A percentile compares a stretch with the other conserved stretches of the same genome.
Conservation (phyloP, 2,329 filamentous ascomycete genomes). For the Magnaporthiopsis incrustans region DNA sequence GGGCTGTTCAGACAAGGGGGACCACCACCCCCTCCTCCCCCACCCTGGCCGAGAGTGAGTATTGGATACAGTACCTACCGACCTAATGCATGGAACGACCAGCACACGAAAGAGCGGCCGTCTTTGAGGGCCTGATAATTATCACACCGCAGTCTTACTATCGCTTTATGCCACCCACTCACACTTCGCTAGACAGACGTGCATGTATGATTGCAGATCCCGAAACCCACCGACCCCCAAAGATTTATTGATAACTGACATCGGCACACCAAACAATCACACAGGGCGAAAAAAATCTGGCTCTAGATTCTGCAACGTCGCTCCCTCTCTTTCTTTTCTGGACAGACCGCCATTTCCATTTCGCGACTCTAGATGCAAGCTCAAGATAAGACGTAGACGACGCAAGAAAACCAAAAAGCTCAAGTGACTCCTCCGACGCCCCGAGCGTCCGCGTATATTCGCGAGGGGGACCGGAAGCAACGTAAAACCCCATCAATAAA, state of each 20-base stretch:
- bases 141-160: not conserved
- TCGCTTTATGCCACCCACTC: not conserved
- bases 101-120: not conserved
- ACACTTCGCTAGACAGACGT: not conserved
- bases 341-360: not conserved
- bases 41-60: not conserved
- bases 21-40: not conserved
- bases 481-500: not conserved
- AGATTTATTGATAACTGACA: not conserved
- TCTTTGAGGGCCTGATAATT: not conserved
- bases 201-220: not conserved
- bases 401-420: constrained; percentile 1
- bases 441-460: constrained; percentile 12
- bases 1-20: not conserved
- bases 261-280: too few species aligned
- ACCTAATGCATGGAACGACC: not conserved
- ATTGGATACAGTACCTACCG: not conserved
- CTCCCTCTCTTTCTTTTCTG: not conserved
- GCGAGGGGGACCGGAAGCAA: not conserved
- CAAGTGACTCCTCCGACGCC: constrained; percentile 10
- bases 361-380: not conserved
- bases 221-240: too few species aligned
- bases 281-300: too few species aligned
- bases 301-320: not conserved
- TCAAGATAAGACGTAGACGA: constrained; percentile 3